Conservation (phyloP, 176 grass and related monocot genomes). For the Carex kokanica region DNA sequence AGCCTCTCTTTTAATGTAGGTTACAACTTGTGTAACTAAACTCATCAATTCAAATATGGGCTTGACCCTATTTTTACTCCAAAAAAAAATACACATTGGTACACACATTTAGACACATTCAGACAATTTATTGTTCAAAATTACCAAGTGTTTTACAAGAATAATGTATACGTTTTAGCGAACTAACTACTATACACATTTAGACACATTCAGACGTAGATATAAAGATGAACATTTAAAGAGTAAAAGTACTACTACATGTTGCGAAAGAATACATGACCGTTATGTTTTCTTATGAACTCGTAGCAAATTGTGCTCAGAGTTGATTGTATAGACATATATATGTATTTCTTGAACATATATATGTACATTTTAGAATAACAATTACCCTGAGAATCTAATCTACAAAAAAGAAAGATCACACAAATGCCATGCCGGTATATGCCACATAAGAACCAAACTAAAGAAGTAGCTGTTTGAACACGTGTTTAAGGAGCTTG, state of each 20-base stretch:
- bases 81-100: too few species aligned
- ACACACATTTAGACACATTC: too few species aligned
- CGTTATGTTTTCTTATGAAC: neutral
- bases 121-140: too few species aligned
- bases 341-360: neutral
- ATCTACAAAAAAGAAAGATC: neutral
- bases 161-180: neutral
- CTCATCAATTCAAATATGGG: too few species aligned
- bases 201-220: too few species aligned
- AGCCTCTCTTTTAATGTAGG: too few species aligned
- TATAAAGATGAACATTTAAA: too few species aligned
- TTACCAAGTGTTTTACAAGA: neutral
- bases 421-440: neutral
- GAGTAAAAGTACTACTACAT: neutral
- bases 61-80: too few species aligned
- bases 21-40: too few species aligned
- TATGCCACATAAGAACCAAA: conserved; percentile 15
- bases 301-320: neutral
- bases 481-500: neutral
- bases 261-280: neutral
- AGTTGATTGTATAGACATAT: neutral
- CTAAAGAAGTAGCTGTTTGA: neutral
- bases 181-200: too few species aligned
- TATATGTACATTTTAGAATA: neutral
- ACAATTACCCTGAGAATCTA: neutral